Evolutionary conservation across 331 rosid species (phyloP), one percentile per base, ranked within the genome.

Genomic region (Malus hybrid): DNA sequence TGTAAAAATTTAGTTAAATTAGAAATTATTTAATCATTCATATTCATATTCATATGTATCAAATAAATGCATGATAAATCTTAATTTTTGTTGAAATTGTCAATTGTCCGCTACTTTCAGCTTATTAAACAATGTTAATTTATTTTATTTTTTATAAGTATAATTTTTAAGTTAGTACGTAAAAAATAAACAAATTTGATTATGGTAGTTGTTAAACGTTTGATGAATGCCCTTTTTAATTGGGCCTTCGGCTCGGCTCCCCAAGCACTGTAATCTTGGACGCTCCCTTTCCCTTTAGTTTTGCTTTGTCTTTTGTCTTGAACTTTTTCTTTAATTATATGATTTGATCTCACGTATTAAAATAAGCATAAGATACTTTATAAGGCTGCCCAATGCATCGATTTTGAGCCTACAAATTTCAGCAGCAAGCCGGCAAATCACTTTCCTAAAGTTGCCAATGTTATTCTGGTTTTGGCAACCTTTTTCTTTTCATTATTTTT

Each of bases 161-260:
- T 10, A 0, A 10, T 42, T 2, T 1, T 42, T 42, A 42, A 42
- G 5, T 10, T 42, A 42, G 14, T 42, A 10, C 1, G 14, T 42
- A 42, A 0, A 42, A 42, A 42, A 42, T 42, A 0, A 42, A 42
- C 14, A 42, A 0, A 10, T 42, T 3, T 42, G 5, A 42, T 42
- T 0, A 42, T 0, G 14, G 0, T 42, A 3, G 11, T 39, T 3
- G 1, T 8, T 39, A 42, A 42, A 10, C 3, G 14, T 0, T 42
- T 42, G 14, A 42, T 10, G 48, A 10, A 10, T 0, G 48, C 14
- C 14, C 56, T 6, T 50, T 50, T 55, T 55, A 55, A 1, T 55
- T 55, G 60, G 60, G 60, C 60, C 24, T 18, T 19, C 0, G 60
- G 60, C 24, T 20, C 1, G 60, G 22, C 68, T 57, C 16, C 72